Conservation (phyloP, 331 rosid species). For the Erythrophleum ivorense region DNA sequence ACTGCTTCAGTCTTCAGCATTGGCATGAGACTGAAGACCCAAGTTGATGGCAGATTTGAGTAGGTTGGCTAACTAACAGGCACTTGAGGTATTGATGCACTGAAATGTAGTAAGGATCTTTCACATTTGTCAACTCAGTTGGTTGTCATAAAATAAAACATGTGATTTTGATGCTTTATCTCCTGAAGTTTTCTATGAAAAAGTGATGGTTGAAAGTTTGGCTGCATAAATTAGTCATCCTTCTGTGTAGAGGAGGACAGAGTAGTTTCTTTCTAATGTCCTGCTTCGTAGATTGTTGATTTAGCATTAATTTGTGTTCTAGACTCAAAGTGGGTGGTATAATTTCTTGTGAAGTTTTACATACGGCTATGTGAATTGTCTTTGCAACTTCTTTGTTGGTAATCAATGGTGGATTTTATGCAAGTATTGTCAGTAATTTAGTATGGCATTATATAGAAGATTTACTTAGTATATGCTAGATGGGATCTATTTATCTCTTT, state of each 20-base stretch:
- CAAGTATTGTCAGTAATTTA: conserved; percentile 32
- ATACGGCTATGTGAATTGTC: not conserved
- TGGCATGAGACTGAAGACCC: not conserved
- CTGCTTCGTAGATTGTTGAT: not conserved
- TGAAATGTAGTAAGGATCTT: not conserved
- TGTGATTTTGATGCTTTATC: not conserved
- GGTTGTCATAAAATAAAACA: conserved; percentile 14
- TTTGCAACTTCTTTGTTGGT: conserved; percentile 12
- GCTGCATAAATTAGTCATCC: not conserved
- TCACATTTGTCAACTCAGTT: not conserved
- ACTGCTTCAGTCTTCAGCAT: not conserved
- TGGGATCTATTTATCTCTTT: conserved; percentile 28
- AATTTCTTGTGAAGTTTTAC: not conserved
- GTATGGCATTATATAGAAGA: not conserved
- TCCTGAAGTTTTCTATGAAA: not conserved
- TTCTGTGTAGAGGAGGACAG: not conserved
- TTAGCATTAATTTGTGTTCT: not conserved
- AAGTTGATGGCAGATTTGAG: not conserved
- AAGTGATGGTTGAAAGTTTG: not conserved
- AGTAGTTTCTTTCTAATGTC: conserved; percentile 3
- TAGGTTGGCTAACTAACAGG: not conserved
- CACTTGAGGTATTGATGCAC: conserved; percentile 8
- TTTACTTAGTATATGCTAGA: not conserved
- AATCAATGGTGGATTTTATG: conserved; percentile 4
- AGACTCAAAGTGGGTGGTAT: conserved; percentile 2